A percentile compares a stretch with the other conserved stretches of the same genome.
These are phyloP conservation scores for Dionaea muscipula DNA, from an alignment of 179 eudicot genomes.

Conservation along the genomic window DNA sequence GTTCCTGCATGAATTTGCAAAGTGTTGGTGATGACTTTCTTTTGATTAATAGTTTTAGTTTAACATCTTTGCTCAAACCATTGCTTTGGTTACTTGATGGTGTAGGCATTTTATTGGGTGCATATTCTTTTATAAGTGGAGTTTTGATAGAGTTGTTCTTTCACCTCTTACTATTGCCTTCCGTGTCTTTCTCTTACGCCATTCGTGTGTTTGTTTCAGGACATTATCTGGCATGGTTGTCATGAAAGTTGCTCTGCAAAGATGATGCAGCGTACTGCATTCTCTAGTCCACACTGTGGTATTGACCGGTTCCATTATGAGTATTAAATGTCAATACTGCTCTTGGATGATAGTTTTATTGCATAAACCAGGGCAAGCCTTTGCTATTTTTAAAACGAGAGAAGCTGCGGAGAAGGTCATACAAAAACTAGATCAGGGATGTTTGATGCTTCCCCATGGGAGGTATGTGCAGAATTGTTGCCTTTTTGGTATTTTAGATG, in stretches of 20 bases:
- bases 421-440: conserved; percentile 24
- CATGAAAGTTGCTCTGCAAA: conserved; percentile 38
- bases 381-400: conserved; percentile 42
- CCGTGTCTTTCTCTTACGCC: not conserved
- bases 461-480: conserved; percentile 21
- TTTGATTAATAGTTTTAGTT: too few species aligned
- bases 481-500: too few species aligned
- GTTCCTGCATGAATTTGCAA: too few species aligned
- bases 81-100: too few species aligned
- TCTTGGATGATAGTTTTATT: not conserved
- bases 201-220: conserved; percentile 24
- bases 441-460: conserved; percentile 53
- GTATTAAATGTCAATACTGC: not conserved
- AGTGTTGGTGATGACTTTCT: too few species aligned
- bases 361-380: conserved; percentile 43
- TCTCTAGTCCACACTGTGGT: conserved; percentile 50
- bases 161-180: not conserved
- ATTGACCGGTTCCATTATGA: conserved; percentile 3
- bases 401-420: conserved; percentile 46
- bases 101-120: too few species aligned
- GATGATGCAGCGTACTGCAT: conserved; percentile 33
- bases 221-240: conserved; percentile 53
- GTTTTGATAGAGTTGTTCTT: not conserved
- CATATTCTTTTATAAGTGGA: too few species aligned
- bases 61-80: too few species aligned